Evolutionary conservation across 2,329 filamentous ascomycete species (phyloP).

Genomic region (Fusarium secorum): DNA sequence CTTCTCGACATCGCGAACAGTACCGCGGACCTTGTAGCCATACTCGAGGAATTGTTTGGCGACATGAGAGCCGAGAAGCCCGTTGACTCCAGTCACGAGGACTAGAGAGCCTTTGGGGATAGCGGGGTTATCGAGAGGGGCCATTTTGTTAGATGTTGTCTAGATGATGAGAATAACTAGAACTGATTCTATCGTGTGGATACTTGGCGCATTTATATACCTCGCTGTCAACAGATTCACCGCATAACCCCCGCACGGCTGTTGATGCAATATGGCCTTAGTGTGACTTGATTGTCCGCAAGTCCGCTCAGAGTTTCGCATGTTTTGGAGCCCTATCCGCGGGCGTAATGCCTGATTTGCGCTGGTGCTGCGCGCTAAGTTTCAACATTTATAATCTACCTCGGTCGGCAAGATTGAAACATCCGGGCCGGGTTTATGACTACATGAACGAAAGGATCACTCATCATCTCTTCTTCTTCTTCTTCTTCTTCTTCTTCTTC

Average conservation of each 20-base stretch:
- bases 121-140: constrained; percentile 27
- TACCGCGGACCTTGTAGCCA: constrained; percentile 56
- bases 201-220: not conserved
- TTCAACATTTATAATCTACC: not conserved
- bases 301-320: not conserved
- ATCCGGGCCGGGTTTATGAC: not conserved
- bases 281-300: not conserved
- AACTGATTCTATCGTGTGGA: not conserved
- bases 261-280: not conserved
- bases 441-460: not conserved
- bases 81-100: constrained; percentile 54
- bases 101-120: constrained; percentile 44
- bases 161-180: not conserved
- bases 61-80: constrained; percentile 52
- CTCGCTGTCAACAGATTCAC: not conserved
- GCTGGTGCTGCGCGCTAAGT: not conserved
- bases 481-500: too few species aligned
- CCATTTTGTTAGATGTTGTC: not conserved
- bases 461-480: not conserved
- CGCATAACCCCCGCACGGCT: not conserved
- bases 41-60: constrained; percentile 49
- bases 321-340: not conserved
- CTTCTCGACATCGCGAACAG: constrained; percentile 48
- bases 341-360: not conserved
- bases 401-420: not conserved